Percentiles rank a stretch among this genome's conserved stretches.
phyloP scores from a whole-genome alignment of 805 yeast genomes.

The Zygoascus biomembranicola region DNA sequence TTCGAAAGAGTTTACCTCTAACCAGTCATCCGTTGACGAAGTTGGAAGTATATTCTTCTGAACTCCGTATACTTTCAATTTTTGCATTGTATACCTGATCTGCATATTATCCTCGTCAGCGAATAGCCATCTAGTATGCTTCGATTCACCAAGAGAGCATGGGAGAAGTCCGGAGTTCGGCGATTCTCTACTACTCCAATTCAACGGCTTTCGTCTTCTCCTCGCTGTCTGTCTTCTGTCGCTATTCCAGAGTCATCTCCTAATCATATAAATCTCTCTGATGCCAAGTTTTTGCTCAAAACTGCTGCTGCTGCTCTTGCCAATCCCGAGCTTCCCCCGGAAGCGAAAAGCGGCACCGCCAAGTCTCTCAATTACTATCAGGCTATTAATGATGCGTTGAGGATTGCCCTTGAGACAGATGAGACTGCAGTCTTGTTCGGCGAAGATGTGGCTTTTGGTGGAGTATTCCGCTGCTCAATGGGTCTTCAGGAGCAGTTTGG shows the following conservation, averaged over 20 bases:
- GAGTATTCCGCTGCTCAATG: constrained; percentile 88
- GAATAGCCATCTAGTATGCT: neutral
- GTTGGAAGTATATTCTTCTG: too few species aligned
- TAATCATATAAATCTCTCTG: constrained; percentile 18
- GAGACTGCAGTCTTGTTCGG: constrained; percentile 85
- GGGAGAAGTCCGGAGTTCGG: neutral
- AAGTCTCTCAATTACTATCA: constrained; percentile 25
- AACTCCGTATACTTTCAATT: too few species aligned
- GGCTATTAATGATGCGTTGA: constrained; percentile 87
- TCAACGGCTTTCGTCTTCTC: neutral
- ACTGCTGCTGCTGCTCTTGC: constrained; percentile 15
- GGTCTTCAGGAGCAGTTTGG: constrained; percentile 87
- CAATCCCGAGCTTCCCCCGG: constrained; percentile 16
- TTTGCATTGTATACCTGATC: too few species aligned
- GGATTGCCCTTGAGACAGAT: constrained; percentile 83
- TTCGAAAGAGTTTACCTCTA: neutral
- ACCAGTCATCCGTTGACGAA: too few species aligned
- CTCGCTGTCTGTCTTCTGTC: neutral
- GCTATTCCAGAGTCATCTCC: constrained; percentile 12
- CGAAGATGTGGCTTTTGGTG: constrained; percentile 94
- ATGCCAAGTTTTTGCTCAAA: constrained; percentile 22
- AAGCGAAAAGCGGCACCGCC: constrained; percentile 16
- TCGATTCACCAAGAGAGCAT: neutral
- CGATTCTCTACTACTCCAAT: neutral
- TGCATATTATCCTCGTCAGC: too few species aligned